Evolutionary conservation across 192 early-diverging fungal species (phyloP).

Genomic region (Cladochytrium replicatum): DNA sequence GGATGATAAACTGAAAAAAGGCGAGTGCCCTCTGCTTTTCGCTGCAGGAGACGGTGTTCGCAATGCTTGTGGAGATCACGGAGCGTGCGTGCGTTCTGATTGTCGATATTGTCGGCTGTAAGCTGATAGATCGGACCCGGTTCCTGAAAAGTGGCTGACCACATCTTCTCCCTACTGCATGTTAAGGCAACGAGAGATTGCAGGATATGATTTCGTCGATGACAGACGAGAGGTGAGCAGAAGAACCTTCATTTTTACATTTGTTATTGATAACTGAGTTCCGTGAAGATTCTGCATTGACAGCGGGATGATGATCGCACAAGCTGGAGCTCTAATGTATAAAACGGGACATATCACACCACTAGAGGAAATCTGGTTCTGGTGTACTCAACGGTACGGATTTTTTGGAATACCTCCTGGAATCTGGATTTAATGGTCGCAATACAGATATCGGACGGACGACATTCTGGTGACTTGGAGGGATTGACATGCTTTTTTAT

Average conservation of each 20-base stretch:
- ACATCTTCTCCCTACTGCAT: too few relatives aligned
- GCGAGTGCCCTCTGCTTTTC: constrained; percentile 81
- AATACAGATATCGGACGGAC: constrained; percentile 34
- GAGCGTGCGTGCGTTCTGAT: constrained; percentile 97
- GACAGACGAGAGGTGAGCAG: constrained; percentile 62
- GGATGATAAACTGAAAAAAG: constrained; percentile 4
- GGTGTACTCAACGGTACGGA: constrained; percentile 77
- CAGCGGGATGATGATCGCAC: constrained; percentile 99
- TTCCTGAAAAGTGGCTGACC: too few relatives aligned
- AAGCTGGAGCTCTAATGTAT: constrained; percentile 82
- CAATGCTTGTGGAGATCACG: constrained; percentile 99
- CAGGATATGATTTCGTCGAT: constrained; percentile 98
- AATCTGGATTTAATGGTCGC: too few relatives aligned
- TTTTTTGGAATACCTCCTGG: not conserved
- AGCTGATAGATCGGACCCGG: too few relatives aligned
- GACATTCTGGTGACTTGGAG: constrained; percentile 31
- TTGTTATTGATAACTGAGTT: too few relatives aligned
- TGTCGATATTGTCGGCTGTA: constrained; percentile 93
- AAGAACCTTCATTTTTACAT: too few relatives aligned
- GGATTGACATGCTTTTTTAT: constrained; percentile 11
- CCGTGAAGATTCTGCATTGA: constrained; percentile 81
- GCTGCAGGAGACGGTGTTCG: constrained; percentile 94
- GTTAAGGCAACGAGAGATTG: constrained; percentile 67
- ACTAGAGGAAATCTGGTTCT: constrained; percentile 72
- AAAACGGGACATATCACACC: constrained; percentile 72